Evolutionary conservation across 306 rosid species (phyloP), one percentile per base, ranked within the genome.

Genomic region (Begonia masoniana): DNA sequence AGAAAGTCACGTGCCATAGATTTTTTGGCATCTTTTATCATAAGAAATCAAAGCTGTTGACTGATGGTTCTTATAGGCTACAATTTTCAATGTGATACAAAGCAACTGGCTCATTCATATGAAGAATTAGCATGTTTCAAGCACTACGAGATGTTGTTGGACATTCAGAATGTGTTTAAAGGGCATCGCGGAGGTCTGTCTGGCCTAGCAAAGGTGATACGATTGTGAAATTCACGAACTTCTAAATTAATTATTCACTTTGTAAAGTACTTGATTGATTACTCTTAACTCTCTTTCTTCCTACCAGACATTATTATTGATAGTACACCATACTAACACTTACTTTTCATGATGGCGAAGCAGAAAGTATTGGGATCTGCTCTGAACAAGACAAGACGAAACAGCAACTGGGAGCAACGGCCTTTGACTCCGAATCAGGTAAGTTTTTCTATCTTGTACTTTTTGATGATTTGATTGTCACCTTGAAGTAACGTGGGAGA

Each of bases 401-500:
- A 81, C 74, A 91, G 99, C 76, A 72, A 91, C 61, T 91, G 94
- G 99, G 99, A 91, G 72, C 92, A 77, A 42, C 77, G 99, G 6
- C 99, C 99, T 52, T 72, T 91, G 62, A 71, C 88, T 35, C 68
- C 31, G 65, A 79, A 86, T 74, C 99, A 91, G 76, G 97, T 85
- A 63, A 70, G 54, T 49, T 13, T 41, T 62, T 60, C 50, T 36
- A 16, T 7, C 39, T 31, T 31, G 39, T 31, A 31, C 7, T 31
- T 31, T 31, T 31, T 31, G 7, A 31, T 7, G 7, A 31, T 31
- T 31, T 31, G 39, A 31, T 31, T 31, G 39, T 31, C 39, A 31
- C 7, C 39, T 31, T 31, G 39, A 31, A 31, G 39, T 31, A 31
- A 31, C 7, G 39, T 31, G 39, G 39, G 39, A 7, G 39, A 31